A percentile compares a stretch with the other conserved stretches of the same genome.
Conservation (phyloP, 2,329 filamentous ascomycete species). For the Pyricularia sp. region DNA sequence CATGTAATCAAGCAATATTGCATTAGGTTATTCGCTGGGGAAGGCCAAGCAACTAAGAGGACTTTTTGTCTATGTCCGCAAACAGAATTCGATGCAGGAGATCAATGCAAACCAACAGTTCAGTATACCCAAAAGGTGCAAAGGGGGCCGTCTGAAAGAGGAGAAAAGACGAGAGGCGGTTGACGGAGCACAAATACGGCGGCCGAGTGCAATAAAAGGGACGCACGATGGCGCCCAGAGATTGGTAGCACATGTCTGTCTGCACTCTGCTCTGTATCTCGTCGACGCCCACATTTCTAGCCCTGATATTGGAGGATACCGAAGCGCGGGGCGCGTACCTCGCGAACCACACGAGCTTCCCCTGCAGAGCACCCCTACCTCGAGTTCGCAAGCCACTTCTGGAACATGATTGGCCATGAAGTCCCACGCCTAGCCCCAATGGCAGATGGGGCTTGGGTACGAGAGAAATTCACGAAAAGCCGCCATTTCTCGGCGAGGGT, state of each 20-base stretch:
- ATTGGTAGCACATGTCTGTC: conserved; percentile 2
- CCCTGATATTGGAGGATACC: background rate
- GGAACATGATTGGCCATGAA: background rate
- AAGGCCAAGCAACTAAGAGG: background rate
- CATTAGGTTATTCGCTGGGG: background rate
- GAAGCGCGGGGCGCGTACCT: conserved; percentile 1
- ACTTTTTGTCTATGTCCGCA: background rate
- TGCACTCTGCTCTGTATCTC: background rate
- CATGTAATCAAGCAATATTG: background rate
- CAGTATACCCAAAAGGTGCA: background rate
- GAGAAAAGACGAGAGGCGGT: background rate
- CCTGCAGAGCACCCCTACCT: background rate
- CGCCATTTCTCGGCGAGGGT: background rate
- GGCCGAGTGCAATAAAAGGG: background rate
- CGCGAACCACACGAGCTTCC: background rate
- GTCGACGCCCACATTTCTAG: background rate
- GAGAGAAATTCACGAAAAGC: background rate
- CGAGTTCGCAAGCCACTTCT: background rate
- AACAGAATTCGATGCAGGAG: background rate
- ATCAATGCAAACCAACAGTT: background rate
- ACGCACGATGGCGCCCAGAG: background rate
- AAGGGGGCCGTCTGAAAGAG: background rate
- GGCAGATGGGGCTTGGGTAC: background rate
- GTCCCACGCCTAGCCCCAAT: background rate
- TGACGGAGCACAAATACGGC: background rate